Evolutionary conservation across 2,329 filamentous ascomycete species (phyloP).

Genomic region (Furcasterigmium sp.): DNA sequence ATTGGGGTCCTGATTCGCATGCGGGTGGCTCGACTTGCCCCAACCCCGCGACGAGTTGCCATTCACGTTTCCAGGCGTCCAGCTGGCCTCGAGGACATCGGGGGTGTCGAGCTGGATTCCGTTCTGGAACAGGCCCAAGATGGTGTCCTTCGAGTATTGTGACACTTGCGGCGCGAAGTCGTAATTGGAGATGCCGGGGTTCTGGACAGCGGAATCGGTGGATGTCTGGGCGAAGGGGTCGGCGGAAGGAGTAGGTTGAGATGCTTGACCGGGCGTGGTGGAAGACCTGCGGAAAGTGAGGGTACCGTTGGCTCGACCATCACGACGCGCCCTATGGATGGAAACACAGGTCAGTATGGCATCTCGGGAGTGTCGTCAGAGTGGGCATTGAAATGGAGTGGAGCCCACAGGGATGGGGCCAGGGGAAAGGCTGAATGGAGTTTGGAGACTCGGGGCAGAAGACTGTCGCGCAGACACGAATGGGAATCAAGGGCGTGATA

Average conservation of each 20-base stretch:
- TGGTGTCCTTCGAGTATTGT: conserved; percentile 73
- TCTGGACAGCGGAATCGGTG: conserved; percentile 23
- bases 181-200: conserved; percentile 25
- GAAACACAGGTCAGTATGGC: background rate
- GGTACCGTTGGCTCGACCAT: conserved; percentile 56
- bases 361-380: too few species aligned
- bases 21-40: conserved; percentile 72
- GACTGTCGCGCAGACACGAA: too few species aligned
- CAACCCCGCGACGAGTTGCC: conserved; percentile 60
- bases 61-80: conserved; percentile 72
- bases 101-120: conserved; percentile 47
- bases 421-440: background rate
- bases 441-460: background rate
- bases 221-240: conserved; percentile 25
- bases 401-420: background rate
- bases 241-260: conserved; percentile 28
- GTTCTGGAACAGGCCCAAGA: conserved; percentile 66
- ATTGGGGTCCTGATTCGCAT: conserved; percentile 74
- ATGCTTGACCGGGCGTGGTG: conserved; percentile 44
- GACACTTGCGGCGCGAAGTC: conserved; percentile 33
- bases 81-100: conserved; percentile 66
- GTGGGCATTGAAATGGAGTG: background rate
- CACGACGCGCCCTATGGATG: conserved; percentile 49
- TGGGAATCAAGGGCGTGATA: too few species aligned
- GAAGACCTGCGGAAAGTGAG: conserved; percentile 61